Base-by-base conservation (phyloP, 495 filamentous ascomycete genomes). In the Hypoxylon intermedium region DNA sequence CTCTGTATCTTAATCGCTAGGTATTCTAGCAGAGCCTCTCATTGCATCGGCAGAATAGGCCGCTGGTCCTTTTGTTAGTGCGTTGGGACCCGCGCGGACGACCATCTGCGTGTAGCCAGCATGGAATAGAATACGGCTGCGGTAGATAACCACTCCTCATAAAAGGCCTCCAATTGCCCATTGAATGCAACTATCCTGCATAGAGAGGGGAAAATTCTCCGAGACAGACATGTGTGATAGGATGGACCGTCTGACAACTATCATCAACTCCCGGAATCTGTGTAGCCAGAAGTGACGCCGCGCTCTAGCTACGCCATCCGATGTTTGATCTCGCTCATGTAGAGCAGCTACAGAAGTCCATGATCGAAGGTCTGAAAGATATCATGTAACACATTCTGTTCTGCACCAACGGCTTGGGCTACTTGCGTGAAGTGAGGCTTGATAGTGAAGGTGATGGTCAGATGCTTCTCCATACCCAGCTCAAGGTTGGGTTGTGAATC, bases 241-340 rank as follows among this genome's bases (percentile, higher is more conserved):
- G 51, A 58, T 28, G 47, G 53, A 34, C 40, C 48, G 38, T n/a
- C n/a, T n/a, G n/a, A n/a, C n/a, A n/a, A n/a, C n/a, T n/a, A n/a
- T n/a, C n/a, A n/a, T n/a, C n/a, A n/a, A n/a, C n/a, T n/a, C n/a
- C n/a, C n/a, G n/a, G n/a, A n/a, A n/a, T n/a, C n/a, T n/a, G n/a
- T n/a, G n/a, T n/a, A n/a, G n/a, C n/a, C n/a, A n/a, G 56, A 26
- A 7, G 24, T 26, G 7, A 7, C 24, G 7, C 38, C 24, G 7
- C 38, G 41, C 53, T 43, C 44, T 43, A 65, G 68, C 68, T 61
- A 70, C 60, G 68, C 65, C 64, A 70, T 67, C 67, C 58, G 60
- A 65, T 62, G 50, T 67, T 58, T 33, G 47, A 58, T 40, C 45
- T 34, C 44, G 48, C 13, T 23, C 37, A 43, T 36, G 20, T 36